Conservation (phyloP, 2,329 filamentous ascomycete species). For the Lachnellula hyalina region DNA sequence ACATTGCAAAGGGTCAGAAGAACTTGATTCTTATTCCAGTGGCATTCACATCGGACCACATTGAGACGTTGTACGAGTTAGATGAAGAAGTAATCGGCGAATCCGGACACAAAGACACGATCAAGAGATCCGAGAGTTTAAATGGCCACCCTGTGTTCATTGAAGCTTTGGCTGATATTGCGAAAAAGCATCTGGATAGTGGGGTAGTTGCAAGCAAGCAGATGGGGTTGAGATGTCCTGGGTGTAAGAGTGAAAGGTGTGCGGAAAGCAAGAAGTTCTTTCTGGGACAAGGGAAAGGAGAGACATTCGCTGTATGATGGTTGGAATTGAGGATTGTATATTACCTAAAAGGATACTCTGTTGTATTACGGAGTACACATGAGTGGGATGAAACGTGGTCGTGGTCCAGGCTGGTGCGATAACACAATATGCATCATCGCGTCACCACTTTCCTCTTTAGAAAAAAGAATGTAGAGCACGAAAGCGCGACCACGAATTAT, state of each 20-base stretch:
- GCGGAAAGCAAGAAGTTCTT: slow-evolving; percentile 70
- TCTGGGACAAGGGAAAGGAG: slow-evolving; percentile 18
- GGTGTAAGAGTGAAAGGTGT: slow-evolving; percentile 86
- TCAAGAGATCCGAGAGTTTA: slow-evolving; percentile 87
- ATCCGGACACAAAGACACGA: slow-evolving; percentile 66
- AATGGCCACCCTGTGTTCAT: slow-evolving; percentile 93
- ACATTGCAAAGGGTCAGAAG: slow-evolving; percentile 85
- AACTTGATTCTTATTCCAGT: slow-evolving; percentile 91
- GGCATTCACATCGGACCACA: slow-evolving; percentile 98
- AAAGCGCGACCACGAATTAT: no score
- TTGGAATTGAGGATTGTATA: background rate
- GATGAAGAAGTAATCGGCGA: slow-evolving; percentile 94
- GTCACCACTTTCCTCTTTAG: no score
- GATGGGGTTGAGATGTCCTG: slow-evolving; percentile 87
- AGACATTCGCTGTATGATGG: slow-evolving; percentile 14
- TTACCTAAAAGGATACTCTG: background rate
- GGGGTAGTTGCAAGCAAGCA: slow-evolving; percentile 68
- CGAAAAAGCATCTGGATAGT: slow-evolving; percentile 69
- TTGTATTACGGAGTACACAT: no score
- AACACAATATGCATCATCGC: no score
- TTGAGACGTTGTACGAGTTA: slow-evolving; percentile 92
- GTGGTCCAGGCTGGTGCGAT: no score
- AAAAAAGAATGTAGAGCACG: no score
- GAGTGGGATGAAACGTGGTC: no score
- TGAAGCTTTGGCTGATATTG: slow-evolving; percentile 79